phyloP scores from a whole-genome alignment of 768 basidiomycete species.

The Suillus fuscotomentosus region DNA sequence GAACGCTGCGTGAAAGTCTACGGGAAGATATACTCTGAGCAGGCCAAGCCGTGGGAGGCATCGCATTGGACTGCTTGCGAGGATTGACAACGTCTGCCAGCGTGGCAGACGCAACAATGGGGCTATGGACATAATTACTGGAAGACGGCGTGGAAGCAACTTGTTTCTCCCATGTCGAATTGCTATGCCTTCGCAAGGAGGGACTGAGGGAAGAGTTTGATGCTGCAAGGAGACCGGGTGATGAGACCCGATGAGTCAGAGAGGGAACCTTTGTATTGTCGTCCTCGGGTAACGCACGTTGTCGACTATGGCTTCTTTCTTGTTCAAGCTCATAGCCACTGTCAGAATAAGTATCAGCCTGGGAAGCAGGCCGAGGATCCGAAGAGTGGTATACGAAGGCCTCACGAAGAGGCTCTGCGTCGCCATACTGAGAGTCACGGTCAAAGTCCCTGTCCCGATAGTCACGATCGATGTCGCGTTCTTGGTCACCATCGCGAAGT shows the following conservation, averaged over 20 bases:
- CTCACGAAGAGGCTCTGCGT: slow-evolving; percentile 58
- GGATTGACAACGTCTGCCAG: slow-evolving; percentile 65
- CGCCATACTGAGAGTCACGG: slow-evolving; percentile 57
- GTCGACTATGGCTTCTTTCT: slow-evolving; percentile 62
- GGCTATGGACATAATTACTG: slow-evolving; percentile 57
- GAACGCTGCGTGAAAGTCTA: slow-evolving; percentile 82
- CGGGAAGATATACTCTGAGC: slow-evolving; percentile 61
- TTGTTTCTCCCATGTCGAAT: slow-evolving; percentile 63
- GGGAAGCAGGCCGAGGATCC: slow-evolving; percentile 55
- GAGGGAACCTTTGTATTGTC: slow-evolving; percentile 33
- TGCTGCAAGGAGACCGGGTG: slow-evolving; percentile 56
- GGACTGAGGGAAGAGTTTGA: slow-evolving; percentile 70
- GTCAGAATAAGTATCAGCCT: slow-evolving; percentile 76
- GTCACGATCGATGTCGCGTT: slow-evolving; percentile 64
- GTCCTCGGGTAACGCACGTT: slow-evolving; percentile 67
- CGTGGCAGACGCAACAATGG: slow-evolving; percentile 56
- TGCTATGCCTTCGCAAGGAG: slow-evolving; percentile 63
- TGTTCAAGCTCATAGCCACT: slow-evolving; percentile 79
- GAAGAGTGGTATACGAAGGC: slow-evolving; percentile 57
- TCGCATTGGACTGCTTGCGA: slow-evolving; percentile 56
- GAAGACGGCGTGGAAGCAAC: slow-evolving; percentile 45
- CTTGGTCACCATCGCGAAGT: slow-evolving; percentile 71
- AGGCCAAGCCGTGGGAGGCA: slow-evolving; percentile 54
- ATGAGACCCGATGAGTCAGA: slow-evolving; percentile 56
- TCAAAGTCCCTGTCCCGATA: slow-evolving; percentile 48